Evolutionary conservation across 768 basidiomycete species (phyloP).

Genomic region (Leccinum incarnatum): DNA sequence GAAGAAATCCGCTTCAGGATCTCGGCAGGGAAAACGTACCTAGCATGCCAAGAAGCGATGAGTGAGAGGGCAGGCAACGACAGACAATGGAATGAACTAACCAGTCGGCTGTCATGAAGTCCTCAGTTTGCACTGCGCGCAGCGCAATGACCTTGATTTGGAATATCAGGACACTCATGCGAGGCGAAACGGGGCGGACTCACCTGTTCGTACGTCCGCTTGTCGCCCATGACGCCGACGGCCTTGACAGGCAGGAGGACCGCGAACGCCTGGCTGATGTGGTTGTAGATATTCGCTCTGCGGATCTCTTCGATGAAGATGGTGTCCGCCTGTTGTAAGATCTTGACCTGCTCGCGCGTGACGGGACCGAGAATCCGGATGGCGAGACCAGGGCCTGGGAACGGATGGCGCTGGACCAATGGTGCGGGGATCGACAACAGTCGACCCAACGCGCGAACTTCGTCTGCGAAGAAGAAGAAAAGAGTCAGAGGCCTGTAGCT

Average conservation of each 20-base stretch:
- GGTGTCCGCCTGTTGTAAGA: constrained; percentile 86
- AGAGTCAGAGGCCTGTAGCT: background rate
- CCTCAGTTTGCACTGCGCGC: constrained; percentile 95
- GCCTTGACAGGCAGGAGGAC: constrained; percentile 94
- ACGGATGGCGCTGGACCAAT: constrained; percentile 94
- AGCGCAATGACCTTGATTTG: constrained; percentile 76
- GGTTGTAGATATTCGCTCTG: constrained; percentile 85
- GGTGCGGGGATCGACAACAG: constrained; percentile 89
- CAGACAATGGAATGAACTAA: constrained; percentile 32
- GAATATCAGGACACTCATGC: constrained; percentile 1
- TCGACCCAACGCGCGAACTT: constrained; percentile 90
- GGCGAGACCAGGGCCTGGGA: constrained; percentile 97
- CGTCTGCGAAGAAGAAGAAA: constrained; percentile 52
- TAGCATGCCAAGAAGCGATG: constrained; percentile 28
- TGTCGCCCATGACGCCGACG: constrained; percentile 97
- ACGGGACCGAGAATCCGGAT: constrained; percentile 98
- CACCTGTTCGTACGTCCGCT: constrained; percentile 93
- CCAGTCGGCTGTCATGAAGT: constrained; percentile 99
- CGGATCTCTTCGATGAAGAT: constrained; percentile 99
- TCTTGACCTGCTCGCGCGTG: constrained; percentile 87
- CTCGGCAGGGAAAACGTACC: constrained; percentile 94
- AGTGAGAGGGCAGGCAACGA: constrained; percentile 2
- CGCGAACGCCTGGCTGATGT: constrained; percentile 95
- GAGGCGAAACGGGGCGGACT: constrained; percentile 5
- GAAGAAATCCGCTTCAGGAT: constrained; percentile 90